phyloP scores from a whole-genome alignment of 108 stramenopile genomes.

The Craspedostauros australis region DNA sequence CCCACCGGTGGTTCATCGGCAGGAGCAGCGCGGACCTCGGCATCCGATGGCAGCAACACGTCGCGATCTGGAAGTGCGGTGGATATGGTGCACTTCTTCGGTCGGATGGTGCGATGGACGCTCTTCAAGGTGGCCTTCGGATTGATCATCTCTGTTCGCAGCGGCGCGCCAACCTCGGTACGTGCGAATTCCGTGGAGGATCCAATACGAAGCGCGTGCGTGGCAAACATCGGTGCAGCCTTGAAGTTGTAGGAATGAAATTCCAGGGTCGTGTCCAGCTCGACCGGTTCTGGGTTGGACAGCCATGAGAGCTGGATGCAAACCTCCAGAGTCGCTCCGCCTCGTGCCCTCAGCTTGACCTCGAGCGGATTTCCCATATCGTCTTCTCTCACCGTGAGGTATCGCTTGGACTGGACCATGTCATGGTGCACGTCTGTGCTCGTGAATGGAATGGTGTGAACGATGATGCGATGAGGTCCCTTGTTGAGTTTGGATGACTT shows the following conservation, averaged over 20 bases:
- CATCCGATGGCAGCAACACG: slow-evolving; percentile 30
- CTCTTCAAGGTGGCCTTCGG: slow-evolving; percentile 20
- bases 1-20: slow-evolving; percentile 2
- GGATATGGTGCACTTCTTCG: slow-evolving; percentile 9
- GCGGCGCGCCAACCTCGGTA: slow-evolving; percentile 17
- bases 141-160: slow-evolving; percentile 30
- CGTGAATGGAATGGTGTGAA: slow-evolving; percentile 29
- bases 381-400: slow-evolving; percentile 14
- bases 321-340: slow-evolving; percentile 32
- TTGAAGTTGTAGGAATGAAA: slow-evolving; percentile 23
- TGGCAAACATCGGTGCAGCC: slow-evolving; percentile 18
- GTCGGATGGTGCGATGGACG: slow-evolving; percentile 26
- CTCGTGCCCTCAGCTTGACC: slow-evolving; percentile 19
- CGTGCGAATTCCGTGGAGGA: slow-evolving; percentile 26
- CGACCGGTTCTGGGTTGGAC: slow-evolving; percentile 21
- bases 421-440: slow-evolving; percentile 29
- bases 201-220: slow-evolving; percentile 22
- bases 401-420: slow-evolving; percentile 19
- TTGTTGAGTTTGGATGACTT: neutral
- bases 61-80: slow-evolving; percentile 18
- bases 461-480: slow-evolving; percentile 11
- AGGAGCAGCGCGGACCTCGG: slow-evolving; percentile 11
- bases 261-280: slow-evolving; percentile 19
- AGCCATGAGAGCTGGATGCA: slow-evolving; percentile 36
- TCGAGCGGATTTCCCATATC: slow-evolving; percentile 20